A percentile compares a stretch with the other conserved stretches of the same genome.
phyloP scores from a whole-genome alignment of 225 moss, liverwort and hornwort genomes.

The Neckera pumila region DNA sequence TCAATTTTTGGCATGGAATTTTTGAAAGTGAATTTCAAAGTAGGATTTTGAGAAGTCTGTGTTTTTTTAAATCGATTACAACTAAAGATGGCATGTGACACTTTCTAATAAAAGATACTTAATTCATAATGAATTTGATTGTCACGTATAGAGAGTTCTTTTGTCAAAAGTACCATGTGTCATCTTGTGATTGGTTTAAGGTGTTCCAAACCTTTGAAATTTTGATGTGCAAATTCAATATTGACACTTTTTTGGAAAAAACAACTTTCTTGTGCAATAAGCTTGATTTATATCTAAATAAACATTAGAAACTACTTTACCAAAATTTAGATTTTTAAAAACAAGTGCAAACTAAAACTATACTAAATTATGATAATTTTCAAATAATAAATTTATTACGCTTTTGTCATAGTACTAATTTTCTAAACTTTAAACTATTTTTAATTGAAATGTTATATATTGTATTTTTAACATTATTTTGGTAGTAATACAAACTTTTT shows the following conservation, averaged over 20 bases:
- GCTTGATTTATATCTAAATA: not conserved
- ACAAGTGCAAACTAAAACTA: not conserved
- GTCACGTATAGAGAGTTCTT: rapidly evolving
- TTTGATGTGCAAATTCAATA: not conserved
- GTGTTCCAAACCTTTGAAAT: rapidly evolving
- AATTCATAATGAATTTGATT: not conserved
- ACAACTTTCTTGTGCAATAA: rapidly evolving
- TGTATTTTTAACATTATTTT: rapidly evolving
- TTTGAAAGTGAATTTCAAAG: not conserved
- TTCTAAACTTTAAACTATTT: not conserved
- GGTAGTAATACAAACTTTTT: not conserved
- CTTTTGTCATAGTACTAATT: rapidly evolving
- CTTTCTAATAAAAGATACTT: not conserved
- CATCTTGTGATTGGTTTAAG: not conserved
- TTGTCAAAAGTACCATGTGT: not conserved
- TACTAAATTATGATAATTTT: too few relatives aligned
- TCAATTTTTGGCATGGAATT: not conserved
- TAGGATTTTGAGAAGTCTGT: rapidly evolving
- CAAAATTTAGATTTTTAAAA: not conserved
- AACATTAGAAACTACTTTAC: not conserved
- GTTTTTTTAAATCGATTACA: not conserved
- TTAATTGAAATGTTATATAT: not conserved
- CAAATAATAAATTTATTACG: not conserved
- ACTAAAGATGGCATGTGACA: too few relatives aligned
- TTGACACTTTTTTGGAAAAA: not conserved